Base-by-base conservation (phyloP, 2,329 filamentous ascomycete species). In the Aspergillus sp. region DNA sequence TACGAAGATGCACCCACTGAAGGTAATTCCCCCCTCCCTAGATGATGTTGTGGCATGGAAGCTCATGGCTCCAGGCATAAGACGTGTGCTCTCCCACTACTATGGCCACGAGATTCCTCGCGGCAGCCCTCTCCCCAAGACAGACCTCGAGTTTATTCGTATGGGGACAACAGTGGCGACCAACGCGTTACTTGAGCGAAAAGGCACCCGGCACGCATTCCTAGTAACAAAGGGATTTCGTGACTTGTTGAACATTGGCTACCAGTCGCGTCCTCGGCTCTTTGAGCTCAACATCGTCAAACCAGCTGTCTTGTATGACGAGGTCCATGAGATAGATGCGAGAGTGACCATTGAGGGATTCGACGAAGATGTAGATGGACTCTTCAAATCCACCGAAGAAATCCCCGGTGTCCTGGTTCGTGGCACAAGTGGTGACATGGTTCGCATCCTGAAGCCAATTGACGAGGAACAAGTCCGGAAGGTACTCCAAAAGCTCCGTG, bases 131-230 rank as follows among this genome's bases (percentile, higher is more conserved):
- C 52, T 69, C 23, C 58, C 62, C 52, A 60, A 66, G 58, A 48
- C 51, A 11, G 48, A 52, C 13, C 57, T 68, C 5, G 66, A 66
- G 13, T 65, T 59, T 2, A 95, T 96, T 72, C 88, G 92, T 57
- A 96, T 96, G 91, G 92, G 92, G 47, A 96, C 92, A 3, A 96
- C 92, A 0, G 91, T 96, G 11, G 92, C 91, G 7, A 96, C 92
- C 1, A 96, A 96, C 72, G 92, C 92, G 0, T 77, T 96, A 59
- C 82, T 96, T 3, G 92, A 96, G 75, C 82, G 92, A 61, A 96
- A 95, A 74, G 92, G 92, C 53, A 90, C 94, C 77, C 86, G 86
- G 67, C 91, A 92, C 69, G 92, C 90, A 10, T 84, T 96, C 77
- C 84, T 96, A 0, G 90, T 94, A 13, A 96, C 91, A 1, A 88